Conservation (phyloP, 2,329 filamentous ascomycete species). For the Myriosclerotinia duriaeana region DNA sequence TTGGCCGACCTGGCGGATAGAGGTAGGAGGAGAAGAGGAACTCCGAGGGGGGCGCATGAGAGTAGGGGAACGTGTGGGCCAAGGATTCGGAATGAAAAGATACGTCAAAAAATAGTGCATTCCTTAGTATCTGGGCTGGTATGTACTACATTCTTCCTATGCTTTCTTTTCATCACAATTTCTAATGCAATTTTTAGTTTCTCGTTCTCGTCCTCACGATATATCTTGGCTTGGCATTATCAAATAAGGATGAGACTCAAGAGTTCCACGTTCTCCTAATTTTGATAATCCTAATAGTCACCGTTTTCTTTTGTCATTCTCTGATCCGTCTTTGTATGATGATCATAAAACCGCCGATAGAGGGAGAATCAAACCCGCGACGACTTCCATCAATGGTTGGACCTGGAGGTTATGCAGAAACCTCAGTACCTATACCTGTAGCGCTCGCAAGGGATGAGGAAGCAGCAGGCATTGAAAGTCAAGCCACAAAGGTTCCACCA, state of each 20-base stretch:
- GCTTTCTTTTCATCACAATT: neutral
- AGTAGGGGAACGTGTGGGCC: conserved; percentile 45
- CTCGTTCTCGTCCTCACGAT: conserved; percentile 36
- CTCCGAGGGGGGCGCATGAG: conserved; percentile 30
- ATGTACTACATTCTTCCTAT: conserved; percentile 11
- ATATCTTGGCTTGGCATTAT: conserved; percentile 68
- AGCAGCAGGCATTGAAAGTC: conserved; percentile 55
- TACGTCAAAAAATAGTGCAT: conserved; percentile 56
- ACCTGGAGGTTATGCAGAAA: conserved; percentile 66
- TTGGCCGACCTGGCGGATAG: conserved; percentile 48
- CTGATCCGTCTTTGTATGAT: conserved; percentile 72
- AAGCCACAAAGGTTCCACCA: conserved; percentile 61
- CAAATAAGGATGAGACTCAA: conserved; percentile 60
- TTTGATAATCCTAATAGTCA: conserved; percentile 69
- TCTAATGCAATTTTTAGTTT: conserved; percentile 31
- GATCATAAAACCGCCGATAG: conserved; percentile 46
- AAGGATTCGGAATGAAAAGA: conserved; percentile 53
- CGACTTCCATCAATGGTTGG: conserved; percentile 51
- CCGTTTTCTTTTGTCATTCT: conserved; percentile 78
- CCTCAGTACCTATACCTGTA: conserved; percentile 72
- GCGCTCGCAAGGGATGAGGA: conserved; percentile 75
- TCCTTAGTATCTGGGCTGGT: conserved; percentile 62
- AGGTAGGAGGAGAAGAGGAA: conserved; percentile 44
- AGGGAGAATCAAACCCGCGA: conserved; percentile 39
- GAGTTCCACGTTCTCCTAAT: conserved; percentile 81